Evolutionary conservation across 176 grass and related monocot genomes (phyloP), one percentile per base, ranked within the genome.

Genomic region (Poa pratensis): DNA sequence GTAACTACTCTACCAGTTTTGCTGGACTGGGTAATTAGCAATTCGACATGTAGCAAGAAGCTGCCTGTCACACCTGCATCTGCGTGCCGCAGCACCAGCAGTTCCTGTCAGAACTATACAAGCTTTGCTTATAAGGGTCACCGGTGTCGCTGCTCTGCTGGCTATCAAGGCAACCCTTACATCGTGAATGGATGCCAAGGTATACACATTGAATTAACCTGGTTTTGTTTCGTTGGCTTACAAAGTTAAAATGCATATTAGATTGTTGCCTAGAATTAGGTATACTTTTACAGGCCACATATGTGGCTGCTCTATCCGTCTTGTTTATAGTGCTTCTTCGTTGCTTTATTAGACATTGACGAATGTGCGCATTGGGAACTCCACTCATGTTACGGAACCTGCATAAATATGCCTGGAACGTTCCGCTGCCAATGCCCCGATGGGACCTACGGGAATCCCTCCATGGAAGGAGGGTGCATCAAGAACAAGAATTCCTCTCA

Each of bases 121-220:
- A 85, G 84, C 26, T 60, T 54, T 27, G 81, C 23, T 34, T 66
- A 50, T 27, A 50, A 48, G 3, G 89, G 84, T 5, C 80, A 92
- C 73, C 83, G n/a, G 16, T 92, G 90, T 73, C 42, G n/a, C 20
- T 92, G 90, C 58, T 79, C 40, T 26, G 18, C 42, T 57, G 90
- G 90, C 15, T 92, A 82, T 28, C 35, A 86, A 13, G 90, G 90
- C 63, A 89, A 92, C 77, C 87, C 90, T 54, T 92, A 89, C 24
- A 13, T 84, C 4, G 16, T 46, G 17, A n/a, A 76, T 50, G 90
- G 90, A 68, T 92, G 90, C 45, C 12, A 57, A 80, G 87, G 90
- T 92, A 89, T 86, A 83, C 62, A 49, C 66, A 40, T 15, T 34
- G 10, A 30, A 14, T 34, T 18, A n/a, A 34, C 26, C 8, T 64